Base-by-base conservation (phyloP, 495 filamentous ascomycete species). In the Beverwykella pulmonaria region DNA sequence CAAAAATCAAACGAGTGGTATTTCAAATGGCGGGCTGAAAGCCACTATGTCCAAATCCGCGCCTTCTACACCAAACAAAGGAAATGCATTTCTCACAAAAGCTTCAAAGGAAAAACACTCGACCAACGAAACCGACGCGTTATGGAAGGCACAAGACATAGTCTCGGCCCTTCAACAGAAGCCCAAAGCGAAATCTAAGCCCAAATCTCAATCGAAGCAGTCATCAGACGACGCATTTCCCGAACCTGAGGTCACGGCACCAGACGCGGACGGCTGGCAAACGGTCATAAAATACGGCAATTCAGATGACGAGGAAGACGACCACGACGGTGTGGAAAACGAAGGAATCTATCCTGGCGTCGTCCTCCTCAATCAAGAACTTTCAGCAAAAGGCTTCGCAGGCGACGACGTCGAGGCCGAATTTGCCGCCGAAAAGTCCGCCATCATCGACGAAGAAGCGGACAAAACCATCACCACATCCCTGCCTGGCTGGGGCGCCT, bases 401-500 rank as follows among this genome's bases (percentile, higher is more conserved):
- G 92, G 91, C 4, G 88, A 94, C 69, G 90, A 96, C 73, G 92
- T 95, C n/a, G 86, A 89, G 1, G 83, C 84, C 34, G 88, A 91
- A 53, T 97, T 98, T 74, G 83, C 85, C 62, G 80, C 83, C 27
- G 94, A 97, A 68, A 97, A 98, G 75, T 80, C 82, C 20, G 86
- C 88, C 61, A 81, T 83, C 9, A 81, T 87, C 36, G 84, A 85
- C 39, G 90, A 92, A 4, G 92, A 98, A 74, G 93, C 88, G 68
- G 91, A 96, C 63, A 86, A 97, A 76, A 81, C 91, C 29, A 77
- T 92, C 22, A 92, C 95, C 75, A 89, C 90, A 57, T 92, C 91
- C 0, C 82, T 98, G 1, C 91, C 92, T 1, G 94, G 94, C 56
- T 98, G 94, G 94, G 94, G 94, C 65, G 86, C 78, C 77, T 92